Evolutionary conservation across 805 yeast genomes (phyloP).

Genomic region (Jamesozyma lodderae): DNA sequence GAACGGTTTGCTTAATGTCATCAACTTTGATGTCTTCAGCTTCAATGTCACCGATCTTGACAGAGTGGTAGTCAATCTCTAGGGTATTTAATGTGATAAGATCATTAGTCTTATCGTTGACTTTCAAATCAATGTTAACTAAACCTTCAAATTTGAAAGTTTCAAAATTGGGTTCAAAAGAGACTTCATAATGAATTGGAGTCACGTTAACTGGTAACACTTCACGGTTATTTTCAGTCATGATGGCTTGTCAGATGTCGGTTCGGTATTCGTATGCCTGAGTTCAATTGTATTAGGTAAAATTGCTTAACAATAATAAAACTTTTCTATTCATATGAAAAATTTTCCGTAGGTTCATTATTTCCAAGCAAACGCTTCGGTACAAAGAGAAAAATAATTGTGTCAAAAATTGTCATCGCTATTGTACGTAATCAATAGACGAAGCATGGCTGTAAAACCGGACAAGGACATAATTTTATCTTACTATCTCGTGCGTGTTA

Average conservation of each 20-base stretch:
- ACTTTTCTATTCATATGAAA: too few relatives aligned
- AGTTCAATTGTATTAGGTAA: too few relatives aligned
- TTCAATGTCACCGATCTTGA: slow-evolving; percentile 31
- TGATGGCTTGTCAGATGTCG: too few relatives aligned
- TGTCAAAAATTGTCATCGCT: too few relatives aligned
- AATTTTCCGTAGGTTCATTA: too few relatives aligned
- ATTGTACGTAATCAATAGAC: too few relatives aligned
- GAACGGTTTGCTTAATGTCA: slow-evolving; percentile 53
- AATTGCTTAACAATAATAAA: too few relatives aligned
- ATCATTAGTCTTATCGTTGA: slow-evolving; percentile 37
- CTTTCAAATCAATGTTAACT: slow-evolving; percentile 44
- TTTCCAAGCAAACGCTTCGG: too few relatives aligned
- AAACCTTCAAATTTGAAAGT: slow-evolving; percentile 51
- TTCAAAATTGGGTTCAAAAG: slow-evolving; percentile 50
- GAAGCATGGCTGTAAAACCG: too few relatives aligned
- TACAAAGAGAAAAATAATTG: too few relatives aligned
- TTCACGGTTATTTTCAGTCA: slow-evolving; percentile 29
- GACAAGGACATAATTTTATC: too few relatives aligned
- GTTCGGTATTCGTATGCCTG: background rate
- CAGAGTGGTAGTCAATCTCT: slow-evolving; percentile 56
- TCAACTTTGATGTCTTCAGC: slow-evolving; percentile 36
- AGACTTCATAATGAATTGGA: slow-evolving; percentile 66
- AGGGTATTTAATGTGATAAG: slow-evolving; percentile 49
- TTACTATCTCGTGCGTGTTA: too few relatives aligned
- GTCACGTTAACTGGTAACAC: slow-evolving; percentile 52